Evolutionary conservation across 192 early-diverging fungal species (phyloP).

Genomic region (Oehlia diaphana): DNA sequence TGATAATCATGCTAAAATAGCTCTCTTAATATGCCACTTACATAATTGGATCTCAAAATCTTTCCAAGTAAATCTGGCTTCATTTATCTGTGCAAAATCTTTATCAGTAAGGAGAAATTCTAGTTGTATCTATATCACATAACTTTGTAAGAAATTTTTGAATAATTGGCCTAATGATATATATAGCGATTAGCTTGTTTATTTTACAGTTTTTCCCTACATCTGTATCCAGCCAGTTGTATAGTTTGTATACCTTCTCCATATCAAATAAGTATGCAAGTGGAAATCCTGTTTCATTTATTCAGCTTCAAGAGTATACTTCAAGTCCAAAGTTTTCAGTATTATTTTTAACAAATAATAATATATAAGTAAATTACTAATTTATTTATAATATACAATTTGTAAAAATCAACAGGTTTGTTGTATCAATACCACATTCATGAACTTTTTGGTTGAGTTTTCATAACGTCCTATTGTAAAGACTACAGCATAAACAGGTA

Average conservation of each 20-base stretch:
- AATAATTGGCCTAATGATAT: no score
- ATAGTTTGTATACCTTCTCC: background rate
- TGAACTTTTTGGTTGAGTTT: background rate
- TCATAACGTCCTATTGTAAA: background rate
- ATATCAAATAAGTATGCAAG: no score
- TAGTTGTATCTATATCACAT: background rate
- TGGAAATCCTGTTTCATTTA: no score
- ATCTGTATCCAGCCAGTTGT: no score
- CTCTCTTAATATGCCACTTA: background rate
- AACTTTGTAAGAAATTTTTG: background rate
- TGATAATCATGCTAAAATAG: background rate
- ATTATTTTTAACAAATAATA: background rate
- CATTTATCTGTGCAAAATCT: constrained; percentile 9
- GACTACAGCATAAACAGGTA: background rate
- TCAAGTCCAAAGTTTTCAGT: no score
- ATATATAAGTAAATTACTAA: background rate
- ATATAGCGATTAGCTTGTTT: no score
- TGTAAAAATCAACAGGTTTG: background rate
- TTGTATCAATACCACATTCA: background rate
- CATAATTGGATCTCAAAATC: background rate
- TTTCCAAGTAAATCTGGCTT: background rate
- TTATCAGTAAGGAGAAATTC: background rate
- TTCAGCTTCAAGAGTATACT: no score
- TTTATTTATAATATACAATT: background rate
- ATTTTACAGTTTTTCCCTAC: no score